phyloP scores from a whole-genome alignment of 148 eudicot species.

The Rheum nobile region DNA sequence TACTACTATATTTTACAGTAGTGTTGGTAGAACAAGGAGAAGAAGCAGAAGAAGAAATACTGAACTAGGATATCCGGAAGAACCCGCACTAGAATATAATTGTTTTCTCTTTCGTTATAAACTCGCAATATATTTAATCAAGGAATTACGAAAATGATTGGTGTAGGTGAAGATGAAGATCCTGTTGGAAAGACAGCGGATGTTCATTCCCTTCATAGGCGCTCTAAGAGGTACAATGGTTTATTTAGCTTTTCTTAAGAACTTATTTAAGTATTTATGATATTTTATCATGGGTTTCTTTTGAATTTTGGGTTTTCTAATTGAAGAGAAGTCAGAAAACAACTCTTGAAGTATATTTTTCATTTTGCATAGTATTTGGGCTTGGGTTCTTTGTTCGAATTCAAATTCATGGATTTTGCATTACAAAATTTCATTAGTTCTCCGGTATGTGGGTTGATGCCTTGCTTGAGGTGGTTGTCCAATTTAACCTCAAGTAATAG shows the following conservation, averaged over 20 bases:
- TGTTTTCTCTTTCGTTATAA: background rate
- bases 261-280: background rate
- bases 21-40: background rate
- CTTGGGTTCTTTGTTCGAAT: background rate
- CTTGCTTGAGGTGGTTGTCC: no score
- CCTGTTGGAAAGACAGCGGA: constrained; percentile 4
- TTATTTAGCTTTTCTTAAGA: background rate
- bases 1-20: background rate
- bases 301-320: background rate
- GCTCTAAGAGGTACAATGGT: constrained; percentile 8
- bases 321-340: background rate
- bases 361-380: background rate
- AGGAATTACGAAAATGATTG: background rate
- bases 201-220: constrained; percentile 8
- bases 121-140: background rate
- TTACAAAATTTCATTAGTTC: no score
- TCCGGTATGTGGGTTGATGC: no score
- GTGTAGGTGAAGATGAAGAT: constrained; percentile 4
- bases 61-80: background rate
- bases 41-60: background rate
- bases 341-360: background rate
- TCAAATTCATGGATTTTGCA: background rate
- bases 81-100: background rate
- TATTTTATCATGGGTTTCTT: background rate
- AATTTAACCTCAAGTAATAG: background rate